A percentile compares a stretch with the other conserved stretches of the same genome.
Conservation (phyloP, 352 stramenopile genomes). For the Phytopythium oedochilum region DNA sequence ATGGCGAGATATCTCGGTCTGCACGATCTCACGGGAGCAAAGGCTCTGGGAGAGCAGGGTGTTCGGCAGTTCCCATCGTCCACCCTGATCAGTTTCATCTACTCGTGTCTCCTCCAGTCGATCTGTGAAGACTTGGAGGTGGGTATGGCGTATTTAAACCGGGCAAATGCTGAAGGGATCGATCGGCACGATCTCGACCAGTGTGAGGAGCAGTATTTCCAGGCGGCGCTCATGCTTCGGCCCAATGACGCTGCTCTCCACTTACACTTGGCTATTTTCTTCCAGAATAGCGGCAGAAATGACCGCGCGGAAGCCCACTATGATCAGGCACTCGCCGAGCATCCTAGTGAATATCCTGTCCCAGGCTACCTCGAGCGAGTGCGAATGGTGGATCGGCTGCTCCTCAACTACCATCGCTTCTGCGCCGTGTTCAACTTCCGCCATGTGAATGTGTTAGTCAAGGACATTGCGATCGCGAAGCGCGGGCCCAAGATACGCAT, state of each 20-base stretch:
- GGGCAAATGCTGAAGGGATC: conserved; percentile 12
- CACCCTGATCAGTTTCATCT: conserved; percentile 35
- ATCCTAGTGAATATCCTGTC: conserved; percentile 38
- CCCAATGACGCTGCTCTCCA: conserved; percentile 42
- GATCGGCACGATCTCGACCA: conserved; percentile 25
- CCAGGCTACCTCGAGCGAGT: conserved; percentile 58
- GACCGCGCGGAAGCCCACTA: conserved; percentile 53
- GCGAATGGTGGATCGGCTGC: conserved; percentile 46
- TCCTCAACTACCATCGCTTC: conserved; percentile 74
- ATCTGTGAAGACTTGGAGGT: conserved; percentile 40
- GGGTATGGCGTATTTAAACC: conserved; percentile 25
- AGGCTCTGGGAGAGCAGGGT: conserved; percentile 26
- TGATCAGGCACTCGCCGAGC: conserved; percentile 28
- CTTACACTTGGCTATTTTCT: conserved; percentile 56
- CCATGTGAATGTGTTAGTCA: conserved; percentile 43
- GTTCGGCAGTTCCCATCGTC: conserved; percentile 34
- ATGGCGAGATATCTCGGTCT: conserved; percentile 45
- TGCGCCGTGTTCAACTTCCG: conserved; percentile 59
- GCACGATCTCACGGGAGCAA: conserved; percentile 38
- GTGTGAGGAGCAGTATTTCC: conserved; percentile 41
- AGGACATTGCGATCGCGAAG: conserved; percentile 42
- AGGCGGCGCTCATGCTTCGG: conserved; percentile 46
- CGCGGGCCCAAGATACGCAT: conserved; percentile 43
- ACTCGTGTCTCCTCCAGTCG: conserved; percentile 28
- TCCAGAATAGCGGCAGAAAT: conserved; percentile 36